Base-by-base conservation (phyloP, 2,329 filamentous ascomycete genomes). In the Emydomyces testavorans region DNA sequence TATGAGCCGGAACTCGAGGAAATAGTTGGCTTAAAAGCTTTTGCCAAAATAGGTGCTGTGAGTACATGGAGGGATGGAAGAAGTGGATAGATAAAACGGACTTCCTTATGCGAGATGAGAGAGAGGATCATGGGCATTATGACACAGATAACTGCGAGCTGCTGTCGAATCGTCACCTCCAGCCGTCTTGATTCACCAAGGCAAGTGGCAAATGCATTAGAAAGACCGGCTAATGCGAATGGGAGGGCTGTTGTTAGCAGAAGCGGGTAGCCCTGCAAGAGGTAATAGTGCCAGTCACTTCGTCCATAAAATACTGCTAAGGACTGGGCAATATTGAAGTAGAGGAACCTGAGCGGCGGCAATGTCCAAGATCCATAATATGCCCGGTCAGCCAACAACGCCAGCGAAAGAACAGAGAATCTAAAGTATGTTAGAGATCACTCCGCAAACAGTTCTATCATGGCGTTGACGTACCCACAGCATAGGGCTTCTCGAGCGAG, bases 81-180 rank as follows among this genome's bases (percentile, higher is more conserved):
- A 15, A 98, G 75, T 1, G 92, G 90, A 59, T 94, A 94, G 56
- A 96, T 85, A 70, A 98, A 98, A 59, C 92, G 86, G 57, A 94
- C 85, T 72, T 98, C 92, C 65, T 98, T 98, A 69, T 98, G 92
- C 1, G 87, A 80, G 55, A 96, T 85, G 39, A 85, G 61, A 1
- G 86, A 94, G 28, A 96, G 74, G 1, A 72, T 64, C 1, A 68
- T 62, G 7, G 84, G 67, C 49, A 82, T 83, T 24, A 78, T 65
- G 47, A 81, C 53, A 35, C 82, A 72, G 6, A 78, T 71, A 24
- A 73, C 71, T 7, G 79, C 72, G 6, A 89, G 67, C 29, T 75
- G 73, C 47, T 71, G 73, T 44, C 72, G 68, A 10, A 75, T 68
- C 48, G 70, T 51, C 20, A 46, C 13, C 44, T 55, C 50, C 4